Percentiles rank a stretch among this genome's conserved stretches.
phyloP scores from a whole-genome alignment of 2,329 filamentous ascomycete species.

The Pseudogymnoascus sp. region DNA sequence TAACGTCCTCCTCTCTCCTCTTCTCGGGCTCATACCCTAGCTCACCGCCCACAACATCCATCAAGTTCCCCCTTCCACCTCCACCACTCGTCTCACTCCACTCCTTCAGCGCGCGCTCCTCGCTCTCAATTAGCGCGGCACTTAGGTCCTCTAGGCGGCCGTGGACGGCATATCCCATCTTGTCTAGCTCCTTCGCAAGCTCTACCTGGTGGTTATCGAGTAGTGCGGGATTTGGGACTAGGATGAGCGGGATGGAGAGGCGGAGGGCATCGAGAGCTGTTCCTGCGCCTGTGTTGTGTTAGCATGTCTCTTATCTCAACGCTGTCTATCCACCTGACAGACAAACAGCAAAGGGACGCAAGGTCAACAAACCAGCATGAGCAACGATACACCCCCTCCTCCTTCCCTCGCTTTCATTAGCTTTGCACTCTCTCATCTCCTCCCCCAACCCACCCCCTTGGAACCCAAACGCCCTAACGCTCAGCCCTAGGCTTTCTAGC shows the following conservation, averaged over 20 bases:
- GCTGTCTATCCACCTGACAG: not conserved
- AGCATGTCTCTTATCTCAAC: not conserved
- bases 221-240: slow-evolving; percentile 76
- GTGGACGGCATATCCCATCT: slow-evolving; percentile 63
- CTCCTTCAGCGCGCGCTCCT: not conserved
- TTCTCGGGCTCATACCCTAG: not conserved
- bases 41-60: not conserved
- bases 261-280: slow-evolving; percentile 79
- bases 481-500: slow-evolving; percentile 33
- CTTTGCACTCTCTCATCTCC: slow-evolving; percentile 39
- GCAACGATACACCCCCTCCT: slow-evolving; percentile 70
- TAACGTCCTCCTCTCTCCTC: not conserved
- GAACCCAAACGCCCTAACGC: slow-evolving; percentile 59
- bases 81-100: not conserved
- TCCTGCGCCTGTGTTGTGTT: slow-evolving; percentile 60
- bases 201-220: slow-evolving; percentile 89
- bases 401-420: slow-evolving; percentile 39
- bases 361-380: slow-evolving; percentile 64
- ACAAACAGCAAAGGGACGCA: not conserved
- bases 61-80: not conserved
- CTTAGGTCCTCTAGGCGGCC: slow-evolving; percentile 18
- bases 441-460: slow-evolving; percentile 48
- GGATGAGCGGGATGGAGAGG: slow-evolving; percentile 67
- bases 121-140: not conserved
- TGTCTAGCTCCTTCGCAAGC: slow-evolving; percentile 67